Base-by-base conservation (phyloP, 495 filamentous ascomycete species). In the Xylaria longipes region DNA sequence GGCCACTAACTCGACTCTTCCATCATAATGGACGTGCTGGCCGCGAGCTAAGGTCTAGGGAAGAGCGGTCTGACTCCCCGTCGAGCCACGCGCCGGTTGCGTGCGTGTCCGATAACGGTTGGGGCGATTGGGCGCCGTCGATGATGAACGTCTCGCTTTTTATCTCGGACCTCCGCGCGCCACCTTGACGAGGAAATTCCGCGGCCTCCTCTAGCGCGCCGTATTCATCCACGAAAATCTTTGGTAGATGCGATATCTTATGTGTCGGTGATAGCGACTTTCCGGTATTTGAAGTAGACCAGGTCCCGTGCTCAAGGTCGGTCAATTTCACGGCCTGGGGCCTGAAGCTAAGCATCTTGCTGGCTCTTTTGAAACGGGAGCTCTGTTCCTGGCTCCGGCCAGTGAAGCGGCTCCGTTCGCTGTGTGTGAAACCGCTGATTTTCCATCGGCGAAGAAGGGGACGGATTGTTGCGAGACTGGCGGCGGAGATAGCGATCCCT, bases 401-500 rank as follows among this genome's bases (percentile, higher is more conserved):
- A 20, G 54, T 65, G 11, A 61, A 48, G 17, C 70, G 75, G 39
- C 78, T 79, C 11, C 71, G 68, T 50, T 76, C 77, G 43, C 68
- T 77, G 4, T 78, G 69, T 2, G 75, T 72, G 57, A 83, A 84
- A 2, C 81, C 82, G 9, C 33, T 73, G 22, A 82, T 57, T 41
- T 74, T 74, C 75, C 79, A 76, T 29, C 71, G 65, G 33, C 81
- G 80, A 41, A 84, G 79, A 25, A 84, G 74, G 14, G 82, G 82
- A 2, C 82, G 80, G 20, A 84, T 82, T 1, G 82, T 83, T 17
- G 79, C 76, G 25, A 83, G 79, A 63, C 77, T 81, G 9, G 81
- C 79, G 20, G 82, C 82, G 5, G 79, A 74, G 35, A 84, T 83
- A 25, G 82, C 82, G 41, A 84, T 78, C 12, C 81, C 82, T 2